Evolutionary conservation across 768 basidiomycete species (phyloP), one percentile per base, ranked within the genome.

Genomic region (Agaricus subrufescens): DNA sequence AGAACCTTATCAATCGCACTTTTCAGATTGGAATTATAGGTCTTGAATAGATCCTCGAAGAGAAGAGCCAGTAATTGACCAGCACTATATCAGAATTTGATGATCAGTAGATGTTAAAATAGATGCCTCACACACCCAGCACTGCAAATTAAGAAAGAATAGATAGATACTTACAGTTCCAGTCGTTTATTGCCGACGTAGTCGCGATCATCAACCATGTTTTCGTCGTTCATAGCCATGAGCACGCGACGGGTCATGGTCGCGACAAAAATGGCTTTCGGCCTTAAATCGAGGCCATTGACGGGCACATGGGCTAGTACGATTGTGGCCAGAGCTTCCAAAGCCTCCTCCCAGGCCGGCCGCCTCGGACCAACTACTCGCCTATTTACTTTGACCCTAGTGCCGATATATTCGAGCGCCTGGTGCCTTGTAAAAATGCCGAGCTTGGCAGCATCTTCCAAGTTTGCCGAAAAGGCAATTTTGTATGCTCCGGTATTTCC

Each of bases 161-260:
- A 56, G 46, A 52, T 54, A 46, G 43, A 44, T 4, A 79, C 89
- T 66, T 69, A 97, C 96, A 99, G 82, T 73, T 99, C 97, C 44
- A 99, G 74, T 47, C 97, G 91, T 71, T 99, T 99, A 73, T 99
- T 99, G 47, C 97, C 97, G 56, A 99, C 97, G 68, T 99, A 99
- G 71, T 99, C 97, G 46, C 97, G 82, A 71, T 99, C 97, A 63
- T 99, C 97, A 9, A 97, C 94, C 84, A 94, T 94, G 64, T 87
- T 94, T 69, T 93, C 91, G 68, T 98, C 94, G 56, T 94, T 84
- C 84, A 98, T 89, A 15, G 94, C 94, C 89, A 95, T 93, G 50
- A 99, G 76, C 11, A 99, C 97, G 46, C 97, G 79, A 15, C 96
- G 80, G 0, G 93, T 94, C 97, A 99, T 99, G 1, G 93, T 96